Base-by-base conservation (phyloP, 1,284 basidiomycete genomes). In the Earliella scabrosa region DNA sequence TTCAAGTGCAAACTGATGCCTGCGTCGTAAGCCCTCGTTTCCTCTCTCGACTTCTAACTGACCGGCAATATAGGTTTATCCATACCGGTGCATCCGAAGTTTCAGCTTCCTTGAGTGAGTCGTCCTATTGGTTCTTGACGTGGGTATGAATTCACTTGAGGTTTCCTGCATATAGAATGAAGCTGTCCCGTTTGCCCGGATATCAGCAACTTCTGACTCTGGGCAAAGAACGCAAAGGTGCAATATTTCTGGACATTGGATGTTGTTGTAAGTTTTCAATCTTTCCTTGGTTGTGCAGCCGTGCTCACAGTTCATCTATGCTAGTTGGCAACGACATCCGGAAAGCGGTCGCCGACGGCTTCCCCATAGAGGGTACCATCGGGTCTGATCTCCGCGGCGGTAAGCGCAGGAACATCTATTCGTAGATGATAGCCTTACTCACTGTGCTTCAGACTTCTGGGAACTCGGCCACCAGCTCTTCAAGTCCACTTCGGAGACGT, bases 161-260 rank as follows among this genome's bases (percentile, higher is more conserved):
- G 13, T 13, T 6, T 7, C 7, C 29, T 31, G 13, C 13, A 31
- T 31, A 6, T 26, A 68, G 66, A 20, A 43, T 63, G 18, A 66
- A 63, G 46, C 40, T 80, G 35, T 68, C 73, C 4, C 73, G 69
- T n/a, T 64, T 77, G 26, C 77, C 78, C 6, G 75, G 67, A 0
- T 85, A 85, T 64, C 55, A 68, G 2, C 67, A 73, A 8, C 72
- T 77, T 6, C 66, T 84, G 4, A 60, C 73, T 31, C 67, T 83
- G 1, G 71, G 71, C 2, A 66, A 68, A 23, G 71, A 74, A 2
- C 74, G 73, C 16, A 58, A 71, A 16, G 72, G 72, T 40, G 78
- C 81, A 2, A 74, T 86, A 41, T 69, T 83, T n/a, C 70, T 85
- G 2, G 77, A 79, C 47, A 64, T 78, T 6, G 76, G 71, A n/a